phyloP scores from a whole-genome alignment of 257 asterid genomes.

The Craterostigma plantagineum region DNA sequence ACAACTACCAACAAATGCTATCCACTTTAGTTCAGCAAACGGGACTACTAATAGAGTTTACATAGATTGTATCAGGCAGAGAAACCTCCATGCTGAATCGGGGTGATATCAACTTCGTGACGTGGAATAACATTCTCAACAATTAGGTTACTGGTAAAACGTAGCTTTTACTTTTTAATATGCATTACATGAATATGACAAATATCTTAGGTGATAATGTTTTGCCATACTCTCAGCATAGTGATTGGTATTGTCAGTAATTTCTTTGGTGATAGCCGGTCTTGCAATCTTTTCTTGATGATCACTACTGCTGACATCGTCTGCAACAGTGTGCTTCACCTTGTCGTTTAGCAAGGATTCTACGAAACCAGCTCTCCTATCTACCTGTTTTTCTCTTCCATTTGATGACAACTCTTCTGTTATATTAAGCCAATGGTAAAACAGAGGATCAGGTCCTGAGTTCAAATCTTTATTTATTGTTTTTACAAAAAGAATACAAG shows the following conservation, averaged over 20 bases:
- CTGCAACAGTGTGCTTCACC: constrained; percentile 17
- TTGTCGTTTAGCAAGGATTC: constrained; percentile 43
- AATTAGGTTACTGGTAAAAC: no score
- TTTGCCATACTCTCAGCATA: constrained; percentile 16
- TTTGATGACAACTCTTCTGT: constrained; percentile 40
- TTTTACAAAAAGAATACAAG: neutral
- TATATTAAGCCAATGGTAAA: constrained; percentile 8
- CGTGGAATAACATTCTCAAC: no score
- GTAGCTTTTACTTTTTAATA: neutral
- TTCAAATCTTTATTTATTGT: neutral
- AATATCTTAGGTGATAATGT: neutral
- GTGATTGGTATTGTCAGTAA: constrained; percentile 10
- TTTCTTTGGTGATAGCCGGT: constrained; percentile 17
- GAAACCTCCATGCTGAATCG: no score
- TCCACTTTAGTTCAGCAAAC: no score
- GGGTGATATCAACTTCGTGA: no score
- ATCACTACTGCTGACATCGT: constrained; percentile 18
- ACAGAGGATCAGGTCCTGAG: constrained; percentile 1
- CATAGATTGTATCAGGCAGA: no score
- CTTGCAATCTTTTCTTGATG: constrained; percentile 22
- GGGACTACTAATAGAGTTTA: no score
- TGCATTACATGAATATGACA: neutral
- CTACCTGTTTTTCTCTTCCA: constrained; percentile 30
- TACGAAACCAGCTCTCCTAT: constrained; percentile 72
- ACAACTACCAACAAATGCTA: no score